These are phyloP conservation scores for Mycena rebaudengoi DNA, from an alignment of 768 basidiomycete species.

Conservation along the genomic window DNA sequence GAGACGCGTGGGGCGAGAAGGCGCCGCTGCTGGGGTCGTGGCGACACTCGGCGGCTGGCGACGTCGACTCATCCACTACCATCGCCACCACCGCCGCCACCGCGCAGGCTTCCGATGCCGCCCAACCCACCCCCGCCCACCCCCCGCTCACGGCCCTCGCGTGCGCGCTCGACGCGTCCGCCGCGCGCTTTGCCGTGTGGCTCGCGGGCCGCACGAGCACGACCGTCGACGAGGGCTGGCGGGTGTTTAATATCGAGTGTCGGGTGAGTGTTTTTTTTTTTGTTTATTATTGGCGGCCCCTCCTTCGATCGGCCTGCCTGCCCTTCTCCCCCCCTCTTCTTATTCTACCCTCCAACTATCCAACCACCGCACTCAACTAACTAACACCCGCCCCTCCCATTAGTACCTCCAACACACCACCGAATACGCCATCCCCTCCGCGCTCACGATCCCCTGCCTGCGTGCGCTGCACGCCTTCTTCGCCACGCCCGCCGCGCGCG, in stretches of 20 bases:
- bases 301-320: neutral
- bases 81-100: too few relatives aligned
- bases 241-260: conserved; percentile 94
- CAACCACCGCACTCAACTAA: conserved; percentile 4
- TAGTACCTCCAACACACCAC: conserved; percentile 94
- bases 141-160: conserved; percentile 62
- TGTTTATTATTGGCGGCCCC: neutral
- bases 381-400: neutral
- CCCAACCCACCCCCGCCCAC: too few relatives aligned
- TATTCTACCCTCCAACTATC: neutral
- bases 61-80: too few relatives aligned
- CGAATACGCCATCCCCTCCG: conserved; percentile 91
- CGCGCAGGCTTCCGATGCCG: too few relatives aligned
- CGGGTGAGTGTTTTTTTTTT: conserved; percentile 60
- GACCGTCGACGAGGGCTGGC: conserved; percentile 79
- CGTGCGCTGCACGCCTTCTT: conserved; percentile 54
- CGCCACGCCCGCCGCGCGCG: too few relatives aligned
- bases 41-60: too few relatives aligned
- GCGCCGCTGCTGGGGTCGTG: too few relatives aligned
- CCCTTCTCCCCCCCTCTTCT: neutral
- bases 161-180: neutral
- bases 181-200: conserved; percentile 75
- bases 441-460: conserved; percentile 71
- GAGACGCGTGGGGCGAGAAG: too few relatives aligned
- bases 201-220: conserved; percentile 59